Conservation (phyloP, 1,284 basidiomycete genomes). For the Ganoderma boninense region DNA sequence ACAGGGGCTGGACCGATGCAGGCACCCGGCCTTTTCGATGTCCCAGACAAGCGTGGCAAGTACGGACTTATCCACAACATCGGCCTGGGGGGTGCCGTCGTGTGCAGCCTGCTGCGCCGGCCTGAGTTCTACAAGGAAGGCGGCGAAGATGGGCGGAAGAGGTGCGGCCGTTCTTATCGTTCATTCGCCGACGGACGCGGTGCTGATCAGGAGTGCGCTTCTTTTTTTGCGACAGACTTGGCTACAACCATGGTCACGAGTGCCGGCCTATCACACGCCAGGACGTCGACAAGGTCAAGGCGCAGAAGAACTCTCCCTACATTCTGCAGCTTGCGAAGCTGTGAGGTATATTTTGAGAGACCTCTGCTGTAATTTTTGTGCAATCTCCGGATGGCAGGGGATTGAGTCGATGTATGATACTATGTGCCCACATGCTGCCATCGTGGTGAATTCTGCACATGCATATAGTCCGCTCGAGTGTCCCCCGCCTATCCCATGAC, state of each 20-base stretch:
- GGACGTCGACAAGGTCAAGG: conserved; percentile 81
- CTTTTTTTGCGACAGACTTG: conserved; percentile 57
- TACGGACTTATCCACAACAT: conserved; percentile 87
- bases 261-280: conserved; percentile 65
- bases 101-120: conserved; percentile 76
- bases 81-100: conserved; percentile 81
- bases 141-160: conserved; percentile 69
- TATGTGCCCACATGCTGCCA: neutral
- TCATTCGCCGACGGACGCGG: neutral
- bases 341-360: conserved; percentile 16
- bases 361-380: neutral
- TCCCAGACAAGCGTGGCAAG: conserved; percentile 72
- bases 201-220: neutral
- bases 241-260: conserved; percentile 82
- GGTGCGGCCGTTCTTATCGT: conserved; percentile 50
- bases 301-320: conserved; percentile 53
- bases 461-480: neutral
- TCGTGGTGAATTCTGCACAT: neutral
- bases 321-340: conserved; percentile 38
- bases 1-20: conserved; percentile 86
- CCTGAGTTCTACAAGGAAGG: conserved; percentile 76
- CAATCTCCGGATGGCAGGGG: neutral
- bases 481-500: neutral
- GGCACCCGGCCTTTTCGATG: conserved; percentile 73
- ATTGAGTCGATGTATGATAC: neutral